Evolutionary conservation across 805 yeast genomes (phyloP).

Genomic region (Pichia insulana): DNA sequence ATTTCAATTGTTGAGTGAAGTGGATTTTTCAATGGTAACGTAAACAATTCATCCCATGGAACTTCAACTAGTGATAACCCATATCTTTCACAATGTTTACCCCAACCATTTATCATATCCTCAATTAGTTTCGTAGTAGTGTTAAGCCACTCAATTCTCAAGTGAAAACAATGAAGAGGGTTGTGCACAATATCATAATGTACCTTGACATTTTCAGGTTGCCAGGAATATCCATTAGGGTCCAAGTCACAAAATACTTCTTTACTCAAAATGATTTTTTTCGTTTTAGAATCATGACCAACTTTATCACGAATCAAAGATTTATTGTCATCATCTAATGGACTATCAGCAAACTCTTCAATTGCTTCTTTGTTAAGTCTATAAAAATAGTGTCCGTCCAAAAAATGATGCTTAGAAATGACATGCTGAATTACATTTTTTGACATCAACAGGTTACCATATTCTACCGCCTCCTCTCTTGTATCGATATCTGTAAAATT

Average conservation of each 20-base stretch:
- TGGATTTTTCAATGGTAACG: conserved; percentile 70
- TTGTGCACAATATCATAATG: conserved; percentile 91
- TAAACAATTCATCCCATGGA: conserved; percentile 82
- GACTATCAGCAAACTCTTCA: background rate
- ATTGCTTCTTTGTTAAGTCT: conserved; percentile 50
- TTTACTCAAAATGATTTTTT: conserved; percentile 52
- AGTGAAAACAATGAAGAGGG: conserved; percentile 90
- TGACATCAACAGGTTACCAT: conserved; percentile 71
- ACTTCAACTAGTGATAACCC: conserved; percentile 78
- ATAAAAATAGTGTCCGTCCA: conserved; percentile 92
- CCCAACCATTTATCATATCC: conserved; percentile 68
- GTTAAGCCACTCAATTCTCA: conserved; percentile 86
- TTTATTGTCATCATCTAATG: background rate
- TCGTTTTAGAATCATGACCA: background rate
- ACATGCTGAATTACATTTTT: conserved; percentile 72
- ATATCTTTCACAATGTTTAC: conserved; percentile 74
- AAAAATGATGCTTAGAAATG: conserved; percentile 68
- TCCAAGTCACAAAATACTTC: conserved; percentile 68
- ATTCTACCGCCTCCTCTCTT: conserved; percentile 74
- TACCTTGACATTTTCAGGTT: conserved; percentile 70
- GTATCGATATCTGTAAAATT: conserved; percentile 71
- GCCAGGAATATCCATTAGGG: conserved; percentile 57
- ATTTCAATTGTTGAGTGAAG: conserved; percentile 79
- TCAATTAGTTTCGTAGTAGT: conserved; percentile 81
- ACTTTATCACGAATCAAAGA: background rate